Evolutionary conservation across 1,284 basidiomycete genomes (phyloP).

Genomic region (Earliella scabrosa): DNA sequence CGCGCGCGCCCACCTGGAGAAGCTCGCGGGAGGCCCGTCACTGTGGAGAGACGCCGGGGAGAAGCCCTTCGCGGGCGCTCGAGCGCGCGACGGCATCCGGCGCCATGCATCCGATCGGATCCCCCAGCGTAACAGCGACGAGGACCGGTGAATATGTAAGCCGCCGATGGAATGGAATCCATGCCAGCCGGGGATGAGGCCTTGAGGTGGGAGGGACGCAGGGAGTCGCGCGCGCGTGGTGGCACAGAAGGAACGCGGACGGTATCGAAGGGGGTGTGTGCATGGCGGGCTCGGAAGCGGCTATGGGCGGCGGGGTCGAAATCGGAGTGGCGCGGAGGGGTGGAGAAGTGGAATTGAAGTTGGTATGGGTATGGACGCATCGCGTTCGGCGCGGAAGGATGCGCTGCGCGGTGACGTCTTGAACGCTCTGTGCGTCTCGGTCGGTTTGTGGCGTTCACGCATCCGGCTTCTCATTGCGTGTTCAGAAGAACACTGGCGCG

Average conservation of each 20-base stretch:
- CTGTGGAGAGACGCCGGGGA: not conserved
- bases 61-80: conserved; percentile 8
- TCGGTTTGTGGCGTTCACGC: not conserved
- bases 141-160: conserved; percentile 22
- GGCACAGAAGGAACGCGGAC: not conserved
- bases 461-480: not conserved
- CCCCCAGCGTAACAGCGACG: conserved; percentile 3
- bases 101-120: conserved; percentile 22
- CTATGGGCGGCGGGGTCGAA: too few relatives aligned
- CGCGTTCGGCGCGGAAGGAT: not conserved
- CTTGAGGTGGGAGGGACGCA: not conserved
- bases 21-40: not conserved
- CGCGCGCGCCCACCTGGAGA: not conserved
- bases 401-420: not conserved
- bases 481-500: conserved; percentile 35
- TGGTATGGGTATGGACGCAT: not conserved
- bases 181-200: not conserved
- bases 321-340: too few relatives aligned
- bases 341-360: too few relatives aligned
- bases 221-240: not conserved
- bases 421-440: too few relatives aligned
- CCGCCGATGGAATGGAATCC: conserved; percentile 10
- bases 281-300: not conserved
- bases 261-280: not conserved
- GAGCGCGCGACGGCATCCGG: conserved; percentile 9